Evolutionary conservation across 768 basidiomycete genomes (phyloP).

Genomic region (Termitomyces titanicus): DNA sequence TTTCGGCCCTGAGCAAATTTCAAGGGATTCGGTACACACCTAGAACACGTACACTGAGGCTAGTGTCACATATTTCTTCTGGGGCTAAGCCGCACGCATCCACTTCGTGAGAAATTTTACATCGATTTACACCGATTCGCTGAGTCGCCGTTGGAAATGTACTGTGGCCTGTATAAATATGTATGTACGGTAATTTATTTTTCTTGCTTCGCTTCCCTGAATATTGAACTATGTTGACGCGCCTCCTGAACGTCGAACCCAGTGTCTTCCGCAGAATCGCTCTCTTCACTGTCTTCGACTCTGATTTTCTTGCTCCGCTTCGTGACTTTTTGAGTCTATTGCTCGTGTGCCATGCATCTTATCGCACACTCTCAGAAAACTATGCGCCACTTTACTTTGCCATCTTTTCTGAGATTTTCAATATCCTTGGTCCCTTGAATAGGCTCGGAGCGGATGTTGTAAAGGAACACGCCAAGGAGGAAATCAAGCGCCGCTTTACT

Average conservation of each 20-base stretch:
- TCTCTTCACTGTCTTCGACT: constrained; percentile 25
- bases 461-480: constrained; percentile 33
- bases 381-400: constrained; percentile 30
- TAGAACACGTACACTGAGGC: background rate
- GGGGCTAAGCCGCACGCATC: background rate
- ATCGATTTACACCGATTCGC: constrained; percentile 8
- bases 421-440: constrained; percentile 36
- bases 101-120: constrained; percentile 17
- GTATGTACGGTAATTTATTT: constrained; percentile 7
- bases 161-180: constrained; percentile 14
- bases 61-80: constrained; percentile 2
- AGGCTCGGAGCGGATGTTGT: constrained; percentile 29
- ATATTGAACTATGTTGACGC: constrained; percentile 25
- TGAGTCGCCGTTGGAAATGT: constrained; percentile 19
- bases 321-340: constrained; percentile 26
- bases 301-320: constrained; percentile 29
- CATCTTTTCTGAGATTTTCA: constrained; percentile 47
- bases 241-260: constrained; percentile 27
- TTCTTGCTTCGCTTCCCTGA: constrained; percentile 10
- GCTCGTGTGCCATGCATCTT: constrained; percentile 29
- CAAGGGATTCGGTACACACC: background rate
- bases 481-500: constrained; percentile 41
- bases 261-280: constrained; percentile 33
- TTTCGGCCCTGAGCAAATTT: constrained; percentile 2
- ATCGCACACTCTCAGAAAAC: constrained; percentile 20